These are phyloP conservation scores for Coffea eugenioides DNA, from an alignment of 257 asterid species.

Conservation along the genomic window DNA sequence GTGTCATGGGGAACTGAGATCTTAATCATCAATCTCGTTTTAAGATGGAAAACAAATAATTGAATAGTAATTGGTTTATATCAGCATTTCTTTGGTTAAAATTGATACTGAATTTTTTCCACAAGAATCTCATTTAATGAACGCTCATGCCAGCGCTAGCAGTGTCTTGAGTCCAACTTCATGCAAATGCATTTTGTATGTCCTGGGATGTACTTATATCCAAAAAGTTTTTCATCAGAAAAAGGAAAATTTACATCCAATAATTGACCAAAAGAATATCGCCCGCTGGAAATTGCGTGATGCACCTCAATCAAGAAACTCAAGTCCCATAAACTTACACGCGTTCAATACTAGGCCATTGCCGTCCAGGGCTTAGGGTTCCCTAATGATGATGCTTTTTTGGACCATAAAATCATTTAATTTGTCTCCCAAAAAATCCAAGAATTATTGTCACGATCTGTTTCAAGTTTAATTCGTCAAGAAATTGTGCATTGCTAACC, in stretches of 20 bases:
- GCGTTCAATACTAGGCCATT: not conserved
- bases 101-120: too few relatives aligned
- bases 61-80: not conserved
- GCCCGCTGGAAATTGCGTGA: not conserved
- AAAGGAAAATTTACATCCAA: not conserved
- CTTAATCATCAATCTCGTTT: not conserved
- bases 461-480: not conserved
- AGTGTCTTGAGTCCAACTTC: not conserved
- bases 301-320: not conserved
- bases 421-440: not conserved
- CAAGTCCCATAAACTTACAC: not conserved
- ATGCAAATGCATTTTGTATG: not conserved
- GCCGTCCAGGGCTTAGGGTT: not conserved
- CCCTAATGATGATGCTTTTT: not conserved
- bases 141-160: too few relatives aligned
- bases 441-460: not conserved
- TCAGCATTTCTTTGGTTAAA: not conserved
- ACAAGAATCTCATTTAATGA: too few relatives aligned
- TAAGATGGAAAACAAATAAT: not conserved
- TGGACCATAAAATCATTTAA: not conserved
- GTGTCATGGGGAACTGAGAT: not conserved
- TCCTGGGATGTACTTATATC: not conserved
- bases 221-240: not conserved
- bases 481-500: constrained; percentile 1
- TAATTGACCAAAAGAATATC: not conserved